These are phyloP conservation scores for Melaleuca quinquenervia DNA, from an alignment of 345 rosid species.

Conservation along the genomic window DNA sequence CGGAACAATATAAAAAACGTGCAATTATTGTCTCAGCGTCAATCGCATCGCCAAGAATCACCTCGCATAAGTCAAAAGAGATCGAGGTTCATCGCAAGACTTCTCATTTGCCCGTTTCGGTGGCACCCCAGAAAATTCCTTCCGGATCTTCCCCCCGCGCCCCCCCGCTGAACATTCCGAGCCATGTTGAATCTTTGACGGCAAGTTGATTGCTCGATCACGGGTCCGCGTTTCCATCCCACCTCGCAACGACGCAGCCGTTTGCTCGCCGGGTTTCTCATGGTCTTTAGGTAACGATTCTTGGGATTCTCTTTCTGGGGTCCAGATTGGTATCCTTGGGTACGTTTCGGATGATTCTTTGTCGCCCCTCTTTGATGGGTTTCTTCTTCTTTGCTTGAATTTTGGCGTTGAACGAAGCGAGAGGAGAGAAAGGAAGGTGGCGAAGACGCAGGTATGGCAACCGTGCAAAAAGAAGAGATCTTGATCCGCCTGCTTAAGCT, in stretches of 20 bases:
- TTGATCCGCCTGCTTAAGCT: slow-evolving; percentile 23
- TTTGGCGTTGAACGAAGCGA: not conserved
- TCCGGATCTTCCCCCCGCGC: not conserved
- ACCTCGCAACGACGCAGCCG: not conserved
- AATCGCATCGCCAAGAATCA: not conserved
- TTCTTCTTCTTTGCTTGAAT: not conserved
- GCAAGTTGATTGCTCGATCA: not conserved
- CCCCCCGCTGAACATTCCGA: not conserved
- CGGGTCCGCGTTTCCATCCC: not conserved
- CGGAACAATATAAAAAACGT: not conserved
- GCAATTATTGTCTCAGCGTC: not conserved
- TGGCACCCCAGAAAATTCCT: not conserved
- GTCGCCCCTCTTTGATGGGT: not conserved
- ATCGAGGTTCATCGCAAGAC: not conserved
- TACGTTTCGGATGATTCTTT: not conserved
- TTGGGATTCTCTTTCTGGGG: not conserved
- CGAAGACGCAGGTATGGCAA: slow-evolving; percentile 97
- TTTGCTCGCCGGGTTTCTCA: not conserved
- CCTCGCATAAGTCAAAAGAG: not conserved
- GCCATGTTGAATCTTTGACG: not conserved
- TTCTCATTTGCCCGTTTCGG: not conserved
- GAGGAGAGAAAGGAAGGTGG: slow-evolving; percentile 44
- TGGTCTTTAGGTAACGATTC: not conserved
- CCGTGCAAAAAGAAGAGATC: slow-evolving; percentile 97
- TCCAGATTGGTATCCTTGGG: not conserved